These are phyloP conservation scores for Coniochaeta sp. DNA, from an alignment of 2,329 filamentous ascomycete species.

Conservation along the genomic window DNA sequence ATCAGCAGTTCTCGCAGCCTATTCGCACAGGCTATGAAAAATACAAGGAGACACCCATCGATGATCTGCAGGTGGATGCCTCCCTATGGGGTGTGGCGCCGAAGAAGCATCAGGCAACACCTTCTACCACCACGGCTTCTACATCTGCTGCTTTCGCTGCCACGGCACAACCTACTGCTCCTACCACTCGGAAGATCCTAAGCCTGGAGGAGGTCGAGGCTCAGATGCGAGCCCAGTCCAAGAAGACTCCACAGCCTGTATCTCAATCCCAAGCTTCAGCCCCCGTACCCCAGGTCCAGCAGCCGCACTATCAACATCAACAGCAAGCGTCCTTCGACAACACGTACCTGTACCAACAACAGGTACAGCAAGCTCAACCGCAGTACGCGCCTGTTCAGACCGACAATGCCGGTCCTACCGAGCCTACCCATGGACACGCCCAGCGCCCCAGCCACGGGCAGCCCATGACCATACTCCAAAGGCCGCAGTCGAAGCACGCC, in stretches of 20 bases:
- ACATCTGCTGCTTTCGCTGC: slow-evolving; percentile 23
- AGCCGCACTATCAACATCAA: slow-evolving; percentile 16
- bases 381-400: slow-evolving; percentile 9
- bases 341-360: slow-evolving; percentile 12
- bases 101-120: slow-evolving; percentile 34
- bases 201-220: slow-evolving; percentile 96
- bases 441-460: slow-evolving; percentile 32
- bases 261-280: slow-evolving; percentile 27
- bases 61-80: slow-evolving; percentile 86
- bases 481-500: slow-evolving; percentile 37
- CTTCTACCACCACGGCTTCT: slow-evolving; percentile 12
- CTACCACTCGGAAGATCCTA: slow-evolving; percentile 66
- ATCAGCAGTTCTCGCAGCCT: slow-evolving; percentile 44
- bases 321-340: slow-evolving; percentile 13
- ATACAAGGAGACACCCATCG: slow-evolving; percentile 79
- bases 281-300: slow-evolving; percentile 12
- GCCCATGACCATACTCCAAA: slow-evolving; percentile 48
- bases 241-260: slow-evolving; percentile 35
- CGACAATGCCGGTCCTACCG: slow-evolving; percentile 6
- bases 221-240: slow-evolving; percentile 69
- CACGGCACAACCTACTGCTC: slow-evolving; percentile 21
- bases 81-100: slow-evolving; percentile 82
- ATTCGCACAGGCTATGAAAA: slow-evolving; percentile 83
- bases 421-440: not conserved
- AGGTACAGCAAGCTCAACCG: slow-evolving; percentile 10